A percentile compares a stretch with the other conserved stretches of the same genome.
These are phyloP conservation scores for Salix viminalis DNA, from an alignment of 345 rosid genomes.

Conservation along the genomic window DNA sequence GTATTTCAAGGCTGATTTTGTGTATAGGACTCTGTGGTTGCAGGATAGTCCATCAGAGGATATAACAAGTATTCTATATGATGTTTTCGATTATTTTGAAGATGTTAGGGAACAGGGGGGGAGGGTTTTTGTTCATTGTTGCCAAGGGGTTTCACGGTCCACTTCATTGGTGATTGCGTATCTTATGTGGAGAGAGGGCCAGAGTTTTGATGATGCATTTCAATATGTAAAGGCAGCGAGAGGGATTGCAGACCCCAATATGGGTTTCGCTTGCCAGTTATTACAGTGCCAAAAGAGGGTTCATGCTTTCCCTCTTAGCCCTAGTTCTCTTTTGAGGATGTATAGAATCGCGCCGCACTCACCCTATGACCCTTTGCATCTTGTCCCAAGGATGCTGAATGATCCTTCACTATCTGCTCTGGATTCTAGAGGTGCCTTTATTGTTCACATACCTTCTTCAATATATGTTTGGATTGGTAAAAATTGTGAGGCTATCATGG, in stretches of 20 bases:
- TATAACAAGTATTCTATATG: constrained; percentile 93
- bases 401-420: constrained; percentile 74
- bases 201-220: constrained; percentile 97
- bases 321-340: constrained; percentile 89
- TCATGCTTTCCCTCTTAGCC: constrained; percentile 95
- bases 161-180: constrained; percentile 97
- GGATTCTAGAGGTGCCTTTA: constrained; percentile 98
- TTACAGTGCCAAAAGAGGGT: constrained; percentile 97
- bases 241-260: constrained; percentile 97
- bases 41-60: constrained; percentile 99
- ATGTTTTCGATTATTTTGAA: constrained; percentile 98
- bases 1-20: constrained; percentile 82
- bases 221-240: constrained; percentile 94
- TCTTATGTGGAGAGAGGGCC: constrained; percentile 99
- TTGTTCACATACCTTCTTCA: constrained; percentile 78
- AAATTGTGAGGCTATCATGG: constrained; percentile 78
- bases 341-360: constrained; percentile 94
- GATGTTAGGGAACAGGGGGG: constrained; percentile 92
- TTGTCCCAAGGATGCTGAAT: constrained; percentile 88
- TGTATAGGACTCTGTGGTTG: constrained; percentile 94
- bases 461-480: constrained; percentile 93
- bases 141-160: constrained; percentile 97
- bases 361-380: constrained; percentile 96
- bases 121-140: constrained; percentile 94
- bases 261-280: constrained; percentile 99